phyloP scores from a whole-genome alignment of 805 yeast species.

The Hanseniaspora mollemarum region DNA sequence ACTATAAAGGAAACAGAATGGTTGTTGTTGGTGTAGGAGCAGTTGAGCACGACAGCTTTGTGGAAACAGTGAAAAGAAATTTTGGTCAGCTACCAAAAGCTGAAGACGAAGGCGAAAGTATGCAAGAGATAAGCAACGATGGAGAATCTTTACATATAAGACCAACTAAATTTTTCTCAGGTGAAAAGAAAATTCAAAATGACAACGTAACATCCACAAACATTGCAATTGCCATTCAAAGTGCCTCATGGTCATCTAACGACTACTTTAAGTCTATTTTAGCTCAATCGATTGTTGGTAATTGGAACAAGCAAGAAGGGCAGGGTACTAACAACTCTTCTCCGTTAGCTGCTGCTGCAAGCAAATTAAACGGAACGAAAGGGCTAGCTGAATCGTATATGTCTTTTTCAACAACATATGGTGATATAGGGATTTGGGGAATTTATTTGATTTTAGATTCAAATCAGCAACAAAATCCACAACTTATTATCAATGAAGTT shows the following conservation, averaged over 20 bases:
- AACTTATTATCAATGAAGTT: conserved; percentile 60
- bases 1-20: conserved; percentile 95
- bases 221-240: conserved; percentile 91
- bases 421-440: conserved; percentile 98
- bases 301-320: conserved; percentile 92
- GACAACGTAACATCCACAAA: conserved; percentile 77
- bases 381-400: conserved; percentile 86
- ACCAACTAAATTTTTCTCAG: conserved; percentile 50
- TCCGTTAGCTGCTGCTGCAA: conserved; percentile 57
- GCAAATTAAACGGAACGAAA: conserved; percentile 42
- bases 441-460: conserved; percentile 77
- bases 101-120: conserved; percentile 37
- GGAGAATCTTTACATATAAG: conserved; percentile 44
- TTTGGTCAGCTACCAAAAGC: conserved; percentile 57
- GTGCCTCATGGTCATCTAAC: conserved; percentile 93
- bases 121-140: conserved; percentile 48
- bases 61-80: conserved; percentile 57
- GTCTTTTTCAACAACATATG: conserved; percentile 94
- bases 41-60: conserved; percentile 77
- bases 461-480: conserved; percentile 46
- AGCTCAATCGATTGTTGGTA: conserved; percentile 92
- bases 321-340: conserved; percentile 77
- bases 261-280: conserved; percentile 92
- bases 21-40: conserved; percentile 96
- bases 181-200: conserved; percentile 76